Conservation (phyloP, 768 basidiomycete species). For the Tubosaeta sp. region DNA sequence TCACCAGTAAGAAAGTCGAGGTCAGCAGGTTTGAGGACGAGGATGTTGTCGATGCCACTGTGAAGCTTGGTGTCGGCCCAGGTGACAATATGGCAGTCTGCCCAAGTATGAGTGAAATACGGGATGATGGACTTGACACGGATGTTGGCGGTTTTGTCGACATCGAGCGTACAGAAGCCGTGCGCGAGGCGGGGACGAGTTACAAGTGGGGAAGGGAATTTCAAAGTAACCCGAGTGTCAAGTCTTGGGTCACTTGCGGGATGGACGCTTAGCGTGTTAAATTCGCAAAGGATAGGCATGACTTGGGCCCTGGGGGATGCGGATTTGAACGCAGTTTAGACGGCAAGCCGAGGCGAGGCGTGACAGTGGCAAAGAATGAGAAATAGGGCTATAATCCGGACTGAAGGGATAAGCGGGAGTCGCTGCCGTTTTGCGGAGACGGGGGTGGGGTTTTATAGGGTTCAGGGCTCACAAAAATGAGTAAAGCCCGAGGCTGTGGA, state of each 20-base stretch:
- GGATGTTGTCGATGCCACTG: neutral
- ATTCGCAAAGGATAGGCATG: slow-evolving; percentile 16
- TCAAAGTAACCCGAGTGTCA: slow-evolving; percentile 7
- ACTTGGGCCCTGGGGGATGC: no score
- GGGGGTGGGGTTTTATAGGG: neutral
- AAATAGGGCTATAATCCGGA: neutral
- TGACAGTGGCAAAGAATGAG: neutral
- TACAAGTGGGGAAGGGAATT: slow-evolving; percentile 12
- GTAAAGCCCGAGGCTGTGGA: neutral
- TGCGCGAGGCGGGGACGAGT: slow-evolving; percentile 17
- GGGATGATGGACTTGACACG: slow-evolving; percentile 7
- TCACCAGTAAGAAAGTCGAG: slow-evolving; percentile 15
- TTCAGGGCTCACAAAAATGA: neutral
- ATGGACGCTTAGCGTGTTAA: slow-evolving; percentile 7
- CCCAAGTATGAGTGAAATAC: slow-evolving; percentile 1
- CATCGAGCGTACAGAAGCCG: slow-evolving; percentile 10
- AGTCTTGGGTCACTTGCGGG: neutral
- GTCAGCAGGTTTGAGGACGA: slow-evolving; percentile 8
- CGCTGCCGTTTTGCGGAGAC: no score
- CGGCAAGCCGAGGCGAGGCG: no score
- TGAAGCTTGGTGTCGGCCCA: slow-evolving; percentile 3
- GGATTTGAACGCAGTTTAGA: neutral
- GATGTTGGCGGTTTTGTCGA: slow-evolving; percentile 7
- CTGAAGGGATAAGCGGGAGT: no score
- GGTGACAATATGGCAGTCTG: slow-evolving; percentile 5